Conservation (phyloP, 2,329 filamentous ascomycete genomes). For the Cordyceps javanica region DNA sequence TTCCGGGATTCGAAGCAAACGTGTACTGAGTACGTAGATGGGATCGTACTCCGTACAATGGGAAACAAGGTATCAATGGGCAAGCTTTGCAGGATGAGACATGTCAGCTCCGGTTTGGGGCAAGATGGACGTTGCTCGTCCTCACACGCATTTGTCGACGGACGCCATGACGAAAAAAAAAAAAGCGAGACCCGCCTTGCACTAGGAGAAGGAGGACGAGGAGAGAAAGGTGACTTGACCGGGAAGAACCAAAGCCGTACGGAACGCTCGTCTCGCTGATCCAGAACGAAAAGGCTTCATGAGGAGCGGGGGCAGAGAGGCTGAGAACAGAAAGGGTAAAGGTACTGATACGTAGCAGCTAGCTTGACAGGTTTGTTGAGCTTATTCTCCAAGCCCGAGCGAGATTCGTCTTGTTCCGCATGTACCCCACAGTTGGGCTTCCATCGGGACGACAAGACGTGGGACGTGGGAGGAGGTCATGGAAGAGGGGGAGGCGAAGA, state of each 20-base stretch:
- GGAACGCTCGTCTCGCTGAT: background rate
- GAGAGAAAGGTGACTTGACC: background rate
- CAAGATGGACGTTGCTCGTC: background rate
- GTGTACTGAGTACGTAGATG: background rate
- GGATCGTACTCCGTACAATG: too few species aligned
- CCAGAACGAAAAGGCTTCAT: background rate
- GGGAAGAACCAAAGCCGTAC: background rate
- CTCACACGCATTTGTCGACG: background rate
- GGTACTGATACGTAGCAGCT: background rate
- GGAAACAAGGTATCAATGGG: background rate
- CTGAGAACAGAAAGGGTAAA: background rate
- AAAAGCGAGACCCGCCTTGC: background rate
- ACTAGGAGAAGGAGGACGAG: background rate
- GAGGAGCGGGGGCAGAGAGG: background rate
- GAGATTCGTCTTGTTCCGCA: background rate
- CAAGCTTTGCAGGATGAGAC: background rate
- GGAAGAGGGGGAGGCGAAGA: too few species aligned
- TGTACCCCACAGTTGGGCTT: slow-evolving; percentile 10
- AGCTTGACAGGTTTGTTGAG: too few species aligned
- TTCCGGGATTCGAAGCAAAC: background rate
- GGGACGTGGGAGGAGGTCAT: background rate
- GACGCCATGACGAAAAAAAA: too few species aligned
- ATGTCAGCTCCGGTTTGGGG: slow-evolving; percentile 6
- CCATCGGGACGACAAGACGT: background rate
- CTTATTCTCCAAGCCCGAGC: slow-evolving; percentile 5